Conservation (phyloP, 1,139 yeast species). For the Suhomyces atakaporum region DNA sequence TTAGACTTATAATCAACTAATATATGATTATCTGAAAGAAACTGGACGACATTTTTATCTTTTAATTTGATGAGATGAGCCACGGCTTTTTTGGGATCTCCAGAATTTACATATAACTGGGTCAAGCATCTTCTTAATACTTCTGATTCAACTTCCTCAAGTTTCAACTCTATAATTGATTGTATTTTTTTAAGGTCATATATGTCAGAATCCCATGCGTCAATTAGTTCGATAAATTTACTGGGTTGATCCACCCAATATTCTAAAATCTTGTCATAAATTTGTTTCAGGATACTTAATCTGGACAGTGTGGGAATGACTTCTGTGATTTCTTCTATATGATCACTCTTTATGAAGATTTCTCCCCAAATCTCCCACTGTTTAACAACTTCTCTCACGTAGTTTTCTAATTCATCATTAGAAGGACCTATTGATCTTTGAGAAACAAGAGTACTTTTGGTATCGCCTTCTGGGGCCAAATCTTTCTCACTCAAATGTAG, state of each 20-base stretch:
- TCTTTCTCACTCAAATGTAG: constrained; percentile 16
- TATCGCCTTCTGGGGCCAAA: constrained; percentile 20
- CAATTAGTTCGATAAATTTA: constrained; percentile 43
- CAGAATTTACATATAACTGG: constrained; percentile 54
- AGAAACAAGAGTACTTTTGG: constrained; percentile 29
- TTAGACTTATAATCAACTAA: constrained; percentile 49
- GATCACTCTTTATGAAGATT: constrained; percentile 53
- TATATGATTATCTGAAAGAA: constrained; percentile 64
- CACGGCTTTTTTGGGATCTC: constrained; percentile 65
- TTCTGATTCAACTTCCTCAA: constrained; percentile 18
- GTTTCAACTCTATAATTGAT: constrained; percentile 46
- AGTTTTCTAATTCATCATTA: constrained; percentile 33
- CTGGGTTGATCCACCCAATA: constrained; percentile 47
- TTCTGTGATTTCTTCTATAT: constrained; percentile 50
- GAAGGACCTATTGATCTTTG: constrained; percentile 1
- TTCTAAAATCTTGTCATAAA: constrained; percentile 56
- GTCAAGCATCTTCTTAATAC: constrained; percentile 54
- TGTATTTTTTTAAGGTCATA: constrained; percentile 53
- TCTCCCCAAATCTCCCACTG: constrained; percentile 73
- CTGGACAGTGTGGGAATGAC: constrained; percentile 48
- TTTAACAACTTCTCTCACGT: constrained; percentile 33
- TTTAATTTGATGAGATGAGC: constrained; percentile 57
- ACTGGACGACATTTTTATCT: constrained; percentile 57
- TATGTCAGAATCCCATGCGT: constrained; percentile 60
- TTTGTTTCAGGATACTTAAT: constrained; percentile 27